Evolutionary conservation across 2,329 filamentous ascomycete genomes (phyloP).

Genomic region (Clonostachys rhizophaga): DNA sequence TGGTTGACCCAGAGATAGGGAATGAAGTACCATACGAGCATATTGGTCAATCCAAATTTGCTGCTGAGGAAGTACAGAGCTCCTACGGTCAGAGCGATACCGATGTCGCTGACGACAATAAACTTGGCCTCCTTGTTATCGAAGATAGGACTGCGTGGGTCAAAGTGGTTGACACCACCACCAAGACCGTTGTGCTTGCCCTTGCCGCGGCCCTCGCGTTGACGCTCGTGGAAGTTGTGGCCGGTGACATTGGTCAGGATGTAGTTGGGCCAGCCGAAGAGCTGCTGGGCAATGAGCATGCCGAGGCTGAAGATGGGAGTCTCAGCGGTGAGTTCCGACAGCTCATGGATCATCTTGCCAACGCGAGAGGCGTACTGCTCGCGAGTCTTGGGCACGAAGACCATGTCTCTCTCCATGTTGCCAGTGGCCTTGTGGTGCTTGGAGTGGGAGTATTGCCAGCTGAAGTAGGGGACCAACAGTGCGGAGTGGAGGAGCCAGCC

Average conservation of each 20-base stretch:
- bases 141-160: conserved; percentile 81
- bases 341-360: conserved; percentile 72
- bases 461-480: conserved; percentile 94
- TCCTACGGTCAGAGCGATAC: conserved; percentile 59
- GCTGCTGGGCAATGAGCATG: conserved; percentile 77
- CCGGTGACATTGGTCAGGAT: conserved; percentile 89
- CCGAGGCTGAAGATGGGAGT: conserved; percentile 78
- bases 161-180: conserved; percentile 91
- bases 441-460: conserved; percentile 98
- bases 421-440: conserved; percentile 99
- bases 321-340: conserved; percentile 89
- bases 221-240: conserved; percentile 89
- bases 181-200: conserved; percentile 83
- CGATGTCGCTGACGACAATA: conserved; percentile 83
- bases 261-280: conserved; percentile 92
- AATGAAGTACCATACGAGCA: conserved; percentile 90
- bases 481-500: conserved; percentile 88
- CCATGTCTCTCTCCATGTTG: conserved; percentile 97
- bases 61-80: conserved; percentile 66
- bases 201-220: conserved; percentile 87
- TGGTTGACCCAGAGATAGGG: conserved; percentile 99
- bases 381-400: conserved; percentile 92
- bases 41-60: conserved; percentile 78
- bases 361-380: conserved; percentile 73
- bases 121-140: conserved; percentile 87